Base-by-base conservation (phyloP, 148 eudicot species). In the Amaranthus hypochondriacus region DNA sequence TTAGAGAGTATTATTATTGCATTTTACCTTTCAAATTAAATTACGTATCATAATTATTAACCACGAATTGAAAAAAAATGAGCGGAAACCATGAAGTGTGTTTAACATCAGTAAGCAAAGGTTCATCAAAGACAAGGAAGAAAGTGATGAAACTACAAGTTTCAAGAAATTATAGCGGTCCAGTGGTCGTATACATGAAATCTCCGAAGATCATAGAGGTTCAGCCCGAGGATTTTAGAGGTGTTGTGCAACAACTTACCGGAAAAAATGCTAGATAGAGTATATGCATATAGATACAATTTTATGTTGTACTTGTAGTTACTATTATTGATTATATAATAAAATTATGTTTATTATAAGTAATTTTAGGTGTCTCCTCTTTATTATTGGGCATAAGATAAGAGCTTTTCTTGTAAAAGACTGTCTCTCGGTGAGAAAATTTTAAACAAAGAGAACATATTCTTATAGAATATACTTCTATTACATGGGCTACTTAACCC, bases 221-320 rank as follows among this genome's bases (percentile, higher is more conserved):
- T 51, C 69, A 10, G 15, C 78, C 75, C 1, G 75, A 79, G 69
- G 82, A 79, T 7, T 79, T 79, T 57, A 79, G 69, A 59, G 82
- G 67, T 63, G 48, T 79, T 5, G 82, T 79, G 47, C 82, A 79
- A 51, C 78, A 62, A 63, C 82, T 79, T 64, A 74, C 82, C 0
- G 82, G 82, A 50, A 74, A 74, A 56, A 71, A 64, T 57, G 71
- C 77, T 28, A 28, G 39, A 28, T 28, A 28, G 39, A 28, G 39
- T 28, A 28, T 28, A 28, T 28, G 39, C 39, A 28, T 28, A 2
- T 28, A 28, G 1, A 28, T 28, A 2, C 1, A 28, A 2, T 28
- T 0, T 28, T 28, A 28, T 28, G 39, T 28, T 28, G 39, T 28
- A 28, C 39, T 28, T 28, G 39, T 28, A 28, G 39, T 28, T 28